A percentile compares a stretch with the other conserved stretches of the same genome.
phyloP scores from a whole-genome alignment of 2,329 filamentous ascomycete species.

The Alternaria sp. region DNA sequence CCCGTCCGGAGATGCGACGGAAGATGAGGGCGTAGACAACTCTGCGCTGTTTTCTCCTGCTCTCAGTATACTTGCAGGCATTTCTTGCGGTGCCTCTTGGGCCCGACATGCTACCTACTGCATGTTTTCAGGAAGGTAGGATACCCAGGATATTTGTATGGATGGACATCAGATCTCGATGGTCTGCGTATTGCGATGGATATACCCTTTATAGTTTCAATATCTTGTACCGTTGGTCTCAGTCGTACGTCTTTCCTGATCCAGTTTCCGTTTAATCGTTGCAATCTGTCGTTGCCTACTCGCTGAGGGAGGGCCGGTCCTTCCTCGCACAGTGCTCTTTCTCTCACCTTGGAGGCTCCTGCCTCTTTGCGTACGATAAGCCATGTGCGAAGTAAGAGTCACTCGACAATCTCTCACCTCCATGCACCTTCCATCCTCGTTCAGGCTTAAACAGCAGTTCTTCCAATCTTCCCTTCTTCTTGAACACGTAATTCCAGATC shows the following conservation, averaged over 20 bases:
- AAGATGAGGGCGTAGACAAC: slow-evolving; percentile 7
- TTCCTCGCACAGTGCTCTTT: neutral
- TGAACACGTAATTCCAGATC: neutral
- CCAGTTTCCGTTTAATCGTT: neutral
- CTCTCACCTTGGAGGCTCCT: neutral
- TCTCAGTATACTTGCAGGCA: slow-evolving; percentile 1
- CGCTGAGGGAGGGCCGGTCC: neutral
- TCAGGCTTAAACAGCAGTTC: neutral
- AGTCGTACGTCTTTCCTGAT: neutral
- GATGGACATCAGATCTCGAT: slow-evolving; percentile 2
- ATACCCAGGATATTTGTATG: slow-evolving; percentile 14
- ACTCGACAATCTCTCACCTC: neutral
- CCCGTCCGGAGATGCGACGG: slow-evolving; percentile 15
- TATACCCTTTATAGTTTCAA: slow-evolving; percentile 23
- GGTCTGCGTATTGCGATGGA: slow-evolving; percentile 12
- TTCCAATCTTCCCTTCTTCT: neutral
- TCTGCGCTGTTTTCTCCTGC: neutral
- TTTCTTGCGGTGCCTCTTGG: neutral
- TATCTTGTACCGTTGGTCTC: neutral
- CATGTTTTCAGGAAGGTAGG: slow-evolving; percentile 1
- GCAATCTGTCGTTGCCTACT: neutral
- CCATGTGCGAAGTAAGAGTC: neutral
- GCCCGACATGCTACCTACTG: neutral
- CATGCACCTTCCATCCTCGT: neutral
- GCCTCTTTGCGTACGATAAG: neutral